Conservation (phyloP, 2,329 filamentous ascomycete species). For the Venturia effusa region DNA sequence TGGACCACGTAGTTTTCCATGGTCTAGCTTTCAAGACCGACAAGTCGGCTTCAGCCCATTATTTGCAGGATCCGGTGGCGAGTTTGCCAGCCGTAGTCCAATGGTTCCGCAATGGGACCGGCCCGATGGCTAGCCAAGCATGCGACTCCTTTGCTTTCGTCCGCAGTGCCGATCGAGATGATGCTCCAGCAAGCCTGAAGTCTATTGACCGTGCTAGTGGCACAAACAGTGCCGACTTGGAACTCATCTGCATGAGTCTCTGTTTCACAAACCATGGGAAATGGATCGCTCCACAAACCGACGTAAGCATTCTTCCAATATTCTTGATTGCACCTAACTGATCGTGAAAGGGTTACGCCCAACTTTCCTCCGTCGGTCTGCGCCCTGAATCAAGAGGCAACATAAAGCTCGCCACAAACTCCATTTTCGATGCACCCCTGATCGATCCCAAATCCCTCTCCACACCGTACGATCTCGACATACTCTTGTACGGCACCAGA, state of each 20-base stretch:
- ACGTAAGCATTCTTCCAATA: not conserved
- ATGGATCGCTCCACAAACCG: slow-evolving; percentile 3
- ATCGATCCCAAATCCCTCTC: slow-evolving; percentile 33
- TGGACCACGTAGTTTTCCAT: slow-evolving; percentile 32
- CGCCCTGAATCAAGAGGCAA: slow-evolving; percentile 36
- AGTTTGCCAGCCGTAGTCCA: not conserved
- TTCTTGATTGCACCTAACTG: not conserved
- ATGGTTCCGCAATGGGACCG: slow-evolving; percentile 1
- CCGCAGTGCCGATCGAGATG: not conserved
- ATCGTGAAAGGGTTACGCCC: not conserved
- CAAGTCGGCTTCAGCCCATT: not conserved
- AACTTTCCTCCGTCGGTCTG: not conserved
- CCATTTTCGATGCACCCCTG: slow-evolving; percentile 39
- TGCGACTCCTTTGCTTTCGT: slow-evolving; percentile 6
- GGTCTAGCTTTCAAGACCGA: slow-evolving; percentile 2
- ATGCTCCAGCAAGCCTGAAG: not conserved
- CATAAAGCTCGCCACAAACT: slow-evolving; percentile 41
- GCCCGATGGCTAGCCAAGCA: slow-evolving; percentile 2
- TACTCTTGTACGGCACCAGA: not conserved
- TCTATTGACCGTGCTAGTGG: slow-evolving; percentile 5
- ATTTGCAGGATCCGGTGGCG: not conserved
- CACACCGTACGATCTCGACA: slow-evolving; percentile 4
- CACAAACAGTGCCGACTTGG: not conserved
- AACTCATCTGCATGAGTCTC: slow-evolving; percentile 6
- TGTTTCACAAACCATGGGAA: not conserved